Base-by-base conservation (phyloP, 495 filamentous ascomycete genomes). In the Penicillium canariense region DNA sequence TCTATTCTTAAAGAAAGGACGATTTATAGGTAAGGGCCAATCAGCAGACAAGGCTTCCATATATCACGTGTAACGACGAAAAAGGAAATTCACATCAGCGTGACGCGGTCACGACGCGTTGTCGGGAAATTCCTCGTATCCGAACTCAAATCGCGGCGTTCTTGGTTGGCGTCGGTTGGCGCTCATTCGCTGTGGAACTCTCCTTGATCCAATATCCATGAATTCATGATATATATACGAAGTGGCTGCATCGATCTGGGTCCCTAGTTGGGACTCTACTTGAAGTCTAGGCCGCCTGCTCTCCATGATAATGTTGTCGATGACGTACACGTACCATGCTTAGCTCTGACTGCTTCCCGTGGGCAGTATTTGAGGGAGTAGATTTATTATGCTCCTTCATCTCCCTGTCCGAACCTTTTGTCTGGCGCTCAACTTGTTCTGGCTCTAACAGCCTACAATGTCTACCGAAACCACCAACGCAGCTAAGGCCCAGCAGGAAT, bases 31-130 rank as follows among this genome's bases (percentile, higher is more conserved):
- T 39, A 39, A 22, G 36, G 8, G 17, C 36, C 36, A 39, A 22
- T 39, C 36, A 22, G 36, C 36, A 39, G 36, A 22, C 36, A 22
- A 39, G 36, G 18, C 7, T 39, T 39, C n/a, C n/a, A n/a, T n/a
- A 39, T 39, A 39, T 39, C 36, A 39, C 36, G 36, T 39, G 36
- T 39, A 39, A 39, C 36, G 18, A 22, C 36, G 36, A 39, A 39
- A 39, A 22, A 39, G 36, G 36, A 22, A 39, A 39, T 22, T 39
- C 36, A 9, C 36, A 39, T 22, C 36, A 39, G 36, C 10, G 35
- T 38, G 35, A 38, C 35, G 35, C 35, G 35, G 15, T 38, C 15
- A 7, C 17, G 35, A 38, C 35, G 15, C 35, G 35, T 18, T 18
- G 35, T 38, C 15, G 36, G 36, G 18, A 39, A 10, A 22, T 39